Evolutionary conservation across 306 rosid genomes (phyloP).

Genomic region (Malus sieversii): DNA sequence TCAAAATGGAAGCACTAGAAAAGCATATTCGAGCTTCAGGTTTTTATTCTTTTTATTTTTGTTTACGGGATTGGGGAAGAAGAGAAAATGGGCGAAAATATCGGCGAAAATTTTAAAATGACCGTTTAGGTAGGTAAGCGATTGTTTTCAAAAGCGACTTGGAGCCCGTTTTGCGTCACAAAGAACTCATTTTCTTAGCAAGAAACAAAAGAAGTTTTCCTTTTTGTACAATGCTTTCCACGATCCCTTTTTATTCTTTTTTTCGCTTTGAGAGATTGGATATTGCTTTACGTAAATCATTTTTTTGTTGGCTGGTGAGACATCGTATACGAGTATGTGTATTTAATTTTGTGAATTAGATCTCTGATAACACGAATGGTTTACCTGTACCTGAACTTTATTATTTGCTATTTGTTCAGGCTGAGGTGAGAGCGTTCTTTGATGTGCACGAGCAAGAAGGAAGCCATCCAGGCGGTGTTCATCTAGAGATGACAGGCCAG

Average conservation of each 20-base stretch:
- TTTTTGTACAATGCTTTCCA: not conserved
- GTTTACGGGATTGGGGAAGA: not conserved
- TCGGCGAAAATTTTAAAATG: not conserved
- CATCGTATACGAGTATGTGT: not conserved
- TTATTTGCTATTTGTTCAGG: conserved; percentile 29
- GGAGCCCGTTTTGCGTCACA: not conserved
- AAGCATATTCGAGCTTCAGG: not conserved
- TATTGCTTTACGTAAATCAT: not conserved
- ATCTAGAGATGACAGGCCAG: conserved; percentile 97
- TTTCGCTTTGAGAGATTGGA: not conserved
- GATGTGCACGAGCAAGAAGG: conserved; percentile 99
- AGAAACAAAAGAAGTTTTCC: not conserved
- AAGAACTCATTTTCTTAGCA: not conserved
- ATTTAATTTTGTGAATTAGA: not conserved
- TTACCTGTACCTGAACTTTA: not conserved
- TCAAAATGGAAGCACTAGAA: not conserved
- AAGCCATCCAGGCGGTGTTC: conserved; percentile 94
- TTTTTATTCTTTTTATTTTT: not conserved
- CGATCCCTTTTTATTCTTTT: not conserved
- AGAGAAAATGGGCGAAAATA: not conserved
- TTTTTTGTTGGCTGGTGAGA: not conserved
- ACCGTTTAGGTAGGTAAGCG: not conserved
- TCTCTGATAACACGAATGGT: not conserved
- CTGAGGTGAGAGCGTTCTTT: conserved; percentile 96
- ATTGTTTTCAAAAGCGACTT: not conserved